Conservation (phyloP, 2,329 filamentous ascomycete species). For the Aspergillus sp. region DNA sequence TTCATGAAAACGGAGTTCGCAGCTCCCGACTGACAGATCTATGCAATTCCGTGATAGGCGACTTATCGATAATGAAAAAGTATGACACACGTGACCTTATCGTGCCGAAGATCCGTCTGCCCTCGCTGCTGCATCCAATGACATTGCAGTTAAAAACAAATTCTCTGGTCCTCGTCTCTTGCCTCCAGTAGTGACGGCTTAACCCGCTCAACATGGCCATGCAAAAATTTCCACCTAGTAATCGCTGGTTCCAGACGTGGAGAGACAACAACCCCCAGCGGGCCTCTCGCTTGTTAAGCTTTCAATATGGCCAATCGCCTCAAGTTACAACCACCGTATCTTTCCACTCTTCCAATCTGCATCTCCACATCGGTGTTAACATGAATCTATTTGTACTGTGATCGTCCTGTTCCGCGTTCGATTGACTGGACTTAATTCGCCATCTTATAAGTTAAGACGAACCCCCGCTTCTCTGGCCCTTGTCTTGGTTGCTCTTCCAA, state of each 20-base stretch:
- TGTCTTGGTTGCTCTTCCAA: neutral
- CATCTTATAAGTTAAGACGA: neutral
- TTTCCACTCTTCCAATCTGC: neutral
- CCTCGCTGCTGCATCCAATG: neutral
- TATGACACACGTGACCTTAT: neutral
- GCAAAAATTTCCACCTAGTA: slow-evolving; percentile 1
- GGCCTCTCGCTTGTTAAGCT: slow-evolving; percentile 4
- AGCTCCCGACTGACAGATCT: neutral
- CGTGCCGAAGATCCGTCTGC: slow-evolving; percentile 1
- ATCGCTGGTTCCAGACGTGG: neutral
- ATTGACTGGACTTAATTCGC: neutral
- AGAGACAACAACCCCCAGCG: neutral
- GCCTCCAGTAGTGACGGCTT: neutral
- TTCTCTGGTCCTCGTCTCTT: no score
- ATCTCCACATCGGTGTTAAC: slow-evolving; percentile 5
- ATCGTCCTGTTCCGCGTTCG: neutral
- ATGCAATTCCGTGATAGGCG: neutral
- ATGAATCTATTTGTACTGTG: slow-evolving; percentile 5
- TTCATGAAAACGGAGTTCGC: neutral
- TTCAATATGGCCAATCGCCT: slow-evolving; percentile 2
- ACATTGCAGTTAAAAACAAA: neutral
- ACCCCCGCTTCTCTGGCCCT: neutral
- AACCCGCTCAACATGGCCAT: neutral
- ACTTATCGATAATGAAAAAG: neutral
- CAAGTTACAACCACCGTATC: neutral